Evolutionary conservation across 1,284 basidiomycete genomes (phyloP), one percentile per base, ranked within the genome.

Genomic region (Cutaneotrichosporon sp.): DNA sequence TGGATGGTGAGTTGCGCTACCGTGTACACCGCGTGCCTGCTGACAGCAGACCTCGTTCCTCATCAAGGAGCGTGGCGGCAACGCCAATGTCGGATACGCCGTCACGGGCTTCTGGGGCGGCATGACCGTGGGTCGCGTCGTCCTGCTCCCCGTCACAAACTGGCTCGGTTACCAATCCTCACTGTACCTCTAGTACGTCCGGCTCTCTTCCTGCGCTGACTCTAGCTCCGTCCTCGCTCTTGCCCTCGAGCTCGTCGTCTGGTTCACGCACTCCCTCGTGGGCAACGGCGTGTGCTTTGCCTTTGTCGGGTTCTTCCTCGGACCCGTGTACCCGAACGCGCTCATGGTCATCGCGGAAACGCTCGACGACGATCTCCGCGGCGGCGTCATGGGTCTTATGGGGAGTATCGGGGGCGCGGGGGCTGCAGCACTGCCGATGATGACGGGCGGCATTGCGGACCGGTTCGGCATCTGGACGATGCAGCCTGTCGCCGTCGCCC

Each of bases 401-500:
- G 62, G 81, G 3, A 82, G 81, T 2, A 75, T 84, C 34, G 84
- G 84, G 0, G 81, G 82, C 54, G 79, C 82, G 1, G 84, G 84
- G 10, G 80, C 80, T 29, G 83, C 84, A 0, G 63, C 82, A 3
- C 64, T 85, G 9, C 83, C 84, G 0, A 84, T 85, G 46, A 53
- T 60, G 41, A 39, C 52, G 5, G 57, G 54, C 22, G 54, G 49
- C 2, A 48, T 60, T 26, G 38, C 57, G 6, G 54, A 60, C 37
- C 38, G 29, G 6, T 49, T 42, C 17, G 57, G 57, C 10, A 53
- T 60, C 44, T 60, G 57, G 57, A 42, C 51, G 7, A 43, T 59
- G 9, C 57, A 59, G 47, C 57, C 57, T 1, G 19, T 55, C n/a
- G 47, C 50, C 11, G 57, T 59, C 3, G 46, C 46, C 7, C 45